Conservation (phyloP, 2,329 filamentous ascomycete genomes). For the Tolypocladium ovalisporum region DNA sequence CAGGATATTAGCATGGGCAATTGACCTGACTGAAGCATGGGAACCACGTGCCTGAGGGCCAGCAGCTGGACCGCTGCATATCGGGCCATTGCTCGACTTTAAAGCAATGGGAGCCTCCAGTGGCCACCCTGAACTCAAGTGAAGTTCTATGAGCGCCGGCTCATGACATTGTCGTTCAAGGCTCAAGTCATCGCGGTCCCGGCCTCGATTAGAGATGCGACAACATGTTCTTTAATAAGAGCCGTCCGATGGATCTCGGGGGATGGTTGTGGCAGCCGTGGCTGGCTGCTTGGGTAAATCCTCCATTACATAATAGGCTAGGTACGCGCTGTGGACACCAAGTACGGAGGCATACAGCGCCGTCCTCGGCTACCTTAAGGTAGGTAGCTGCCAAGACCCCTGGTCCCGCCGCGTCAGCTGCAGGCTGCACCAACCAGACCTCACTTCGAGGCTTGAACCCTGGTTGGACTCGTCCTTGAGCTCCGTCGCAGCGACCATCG, state of each 20-base stretch:
- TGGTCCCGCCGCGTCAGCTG: neutral
- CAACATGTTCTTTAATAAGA: neutral
- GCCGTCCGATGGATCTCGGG: neutral
- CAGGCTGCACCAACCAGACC: neutral
- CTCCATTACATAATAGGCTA: neutral
- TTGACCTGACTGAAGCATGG: neutral
- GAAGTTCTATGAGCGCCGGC: neutral
- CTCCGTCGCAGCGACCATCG: slow-evolving; percentile 1
- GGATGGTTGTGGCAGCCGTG: neutral
- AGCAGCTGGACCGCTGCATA: slow-evolving; percentile 4
- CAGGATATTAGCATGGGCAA: neutral
- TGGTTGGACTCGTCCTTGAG: neutral
- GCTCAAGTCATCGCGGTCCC: neutral
- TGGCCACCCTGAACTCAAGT: neutral
- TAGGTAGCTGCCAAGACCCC: neutral
- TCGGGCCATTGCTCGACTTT: slow-evolving; percentile 4
- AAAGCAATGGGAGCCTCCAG: neutral
- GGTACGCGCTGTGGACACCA: neutral
- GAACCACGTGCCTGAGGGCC: slow-evolving; percentile 5
- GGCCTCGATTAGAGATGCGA: neutral
- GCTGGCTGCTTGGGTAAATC: neutral
- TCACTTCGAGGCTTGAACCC: neutral
- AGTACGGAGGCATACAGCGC: too few species aligned
- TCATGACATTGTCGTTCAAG: neutral
- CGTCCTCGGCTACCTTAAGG: too few species aligned